Percentiles rank a stretch among this genome's conserved stretches.
phyloP scores from a whole-genome alignment of 441 rosid species.

The Gossypium gossypioides region DNA sequence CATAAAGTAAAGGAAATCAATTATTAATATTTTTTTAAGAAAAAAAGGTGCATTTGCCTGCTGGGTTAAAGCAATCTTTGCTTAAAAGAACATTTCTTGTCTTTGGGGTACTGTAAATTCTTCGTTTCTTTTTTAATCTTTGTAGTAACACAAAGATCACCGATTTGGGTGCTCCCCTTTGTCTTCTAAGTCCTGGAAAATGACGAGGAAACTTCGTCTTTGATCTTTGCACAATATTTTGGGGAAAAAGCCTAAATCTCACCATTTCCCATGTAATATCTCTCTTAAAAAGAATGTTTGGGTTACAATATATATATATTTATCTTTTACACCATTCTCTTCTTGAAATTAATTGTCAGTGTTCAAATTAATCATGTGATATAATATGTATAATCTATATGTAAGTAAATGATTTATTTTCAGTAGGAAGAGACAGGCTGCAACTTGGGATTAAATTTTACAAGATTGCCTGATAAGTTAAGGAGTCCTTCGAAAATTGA shows the following conservation, averaged over 20 bases:
- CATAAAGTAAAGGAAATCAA: slow-evolving; percentile 23
- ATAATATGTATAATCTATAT: background rate
- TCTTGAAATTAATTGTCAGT: background rate
- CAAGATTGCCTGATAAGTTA: background rate
- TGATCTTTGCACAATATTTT: background rate
- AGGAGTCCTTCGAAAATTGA: background rate
- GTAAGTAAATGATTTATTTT: background rate
- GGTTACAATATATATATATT: background rate
- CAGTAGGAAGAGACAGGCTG: background rate
- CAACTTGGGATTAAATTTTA: background rate
- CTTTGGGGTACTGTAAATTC: slow-evolving; percentile 24
- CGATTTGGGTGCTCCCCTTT: slow-evolving; percentile 7
- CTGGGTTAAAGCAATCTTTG: slow-evolving; percentile 30
- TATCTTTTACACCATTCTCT: background rate
- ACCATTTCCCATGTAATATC: slow-evolving; percentile 7
- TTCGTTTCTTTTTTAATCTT: slow-evolving; percentile 23
- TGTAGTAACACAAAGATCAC: slow-evolving; percentile 27
- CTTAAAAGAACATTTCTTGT: slow-evolving; percentile 36
- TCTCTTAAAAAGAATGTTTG: slow-evolving; percentile 11
- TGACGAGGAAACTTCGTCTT: background rate
- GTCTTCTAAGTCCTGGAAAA: background rate
- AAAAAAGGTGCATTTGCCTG: slow-evolving; percentile 32
- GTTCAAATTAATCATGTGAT: background rate
- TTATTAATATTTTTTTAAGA: background rate
- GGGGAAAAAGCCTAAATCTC: background rate